A percentile compares a stretch with the other conserved stretches of the same genome.
phyloP scores from a whole-genome alignment of 768 basidiomycete genomes.

The Suillus subluteus region DNA sequence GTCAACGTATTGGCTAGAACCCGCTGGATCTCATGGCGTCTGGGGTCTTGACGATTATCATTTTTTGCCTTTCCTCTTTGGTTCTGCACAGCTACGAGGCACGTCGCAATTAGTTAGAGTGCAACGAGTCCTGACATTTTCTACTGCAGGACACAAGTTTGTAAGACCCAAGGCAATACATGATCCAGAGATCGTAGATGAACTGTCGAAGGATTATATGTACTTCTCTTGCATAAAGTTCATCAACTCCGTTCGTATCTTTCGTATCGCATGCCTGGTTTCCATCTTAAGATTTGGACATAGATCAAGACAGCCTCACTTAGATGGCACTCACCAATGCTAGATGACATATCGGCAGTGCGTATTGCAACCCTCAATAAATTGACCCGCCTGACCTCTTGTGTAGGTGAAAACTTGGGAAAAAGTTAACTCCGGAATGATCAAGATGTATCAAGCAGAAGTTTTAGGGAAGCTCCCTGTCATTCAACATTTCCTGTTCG shows the following conservation, averaged over 20 bases:
- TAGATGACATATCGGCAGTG: conserved; percentile 93
- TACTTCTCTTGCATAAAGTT: conserved; percentile 96
- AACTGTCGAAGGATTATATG: conserved; percentile 92
- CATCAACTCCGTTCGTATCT: conserved; percentile 80
- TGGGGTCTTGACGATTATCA: conserved; percentile 99
- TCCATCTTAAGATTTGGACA: neutral
- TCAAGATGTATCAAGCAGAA: conserved; percentile 97
- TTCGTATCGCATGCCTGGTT: neutral
- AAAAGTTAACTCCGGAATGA: conserved; percentile 95
- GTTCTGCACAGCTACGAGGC: conserved; percentile 78
- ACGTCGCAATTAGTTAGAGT: conserved; percentile 12
- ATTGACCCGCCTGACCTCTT: conserved; percentile 4
- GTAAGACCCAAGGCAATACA: conserved; percentile 93
- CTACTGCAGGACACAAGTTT: conserved; percentile 76
- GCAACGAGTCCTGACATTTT: neutral
- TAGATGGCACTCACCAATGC: conserved; percentile 98
- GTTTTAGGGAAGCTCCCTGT: conserved; percentile 95
- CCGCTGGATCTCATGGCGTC: conserved; percentile 98
- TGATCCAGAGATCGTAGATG: conserved; percentile 87
- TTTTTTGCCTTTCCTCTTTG: conserved; percentile 90
- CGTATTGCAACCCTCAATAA: conserved; percentile 17
- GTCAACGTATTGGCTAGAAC: conserved; percentile 96
- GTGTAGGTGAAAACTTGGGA: conserved; percentile 86
- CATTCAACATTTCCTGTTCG: conserved; percentile 95
- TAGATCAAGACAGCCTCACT: conserved; percentile 95